Evolutionary conservation across 768 basidiomycete species (phyloP).

Genomic region (Suillus subalutaceus): DNA sequence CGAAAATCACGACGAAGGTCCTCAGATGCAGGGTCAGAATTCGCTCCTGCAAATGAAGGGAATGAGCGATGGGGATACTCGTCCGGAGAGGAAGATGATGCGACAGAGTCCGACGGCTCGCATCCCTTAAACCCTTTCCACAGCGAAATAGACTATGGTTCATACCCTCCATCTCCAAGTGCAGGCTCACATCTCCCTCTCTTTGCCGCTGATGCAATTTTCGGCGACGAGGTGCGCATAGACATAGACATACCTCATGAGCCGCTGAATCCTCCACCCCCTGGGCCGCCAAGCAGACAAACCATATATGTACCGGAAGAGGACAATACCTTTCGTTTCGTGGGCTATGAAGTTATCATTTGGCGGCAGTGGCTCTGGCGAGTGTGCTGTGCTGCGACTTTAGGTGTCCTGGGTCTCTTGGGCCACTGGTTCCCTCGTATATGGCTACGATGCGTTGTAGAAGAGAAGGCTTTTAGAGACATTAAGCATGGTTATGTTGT

Average conservation of each 20-base stretch:
- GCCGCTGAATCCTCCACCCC: conserved; percentile 67
- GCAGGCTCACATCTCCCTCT: conserved; percentile 60
- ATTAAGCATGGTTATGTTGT: conserved; percentile 75
- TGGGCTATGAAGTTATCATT: conserved; percentile 74
- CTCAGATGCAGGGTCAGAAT: conserved; percentile 62
- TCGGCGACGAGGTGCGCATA: conserved; percentile 81
- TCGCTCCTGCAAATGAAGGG: conserved; percentile 57
- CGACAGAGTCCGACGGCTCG: conserved; percentile 31
- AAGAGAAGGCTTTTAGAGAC: conserved; percentile 81
- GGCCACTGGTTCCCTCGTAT: conserved; percentile 93
- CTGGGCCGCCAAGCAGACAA: conserved; percentile 85
- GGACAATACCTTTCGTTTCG: conserved; percentile 83
- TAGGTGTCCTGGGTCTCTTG: conserved; percentile 76
- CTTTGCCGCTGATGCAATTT: conserved; percentile 74
- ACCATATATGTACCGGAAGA: conserved; percentile 87
- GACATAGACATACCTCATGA: conserved; percentile 75
- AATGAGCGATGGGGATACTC: conserved; percentile 92
- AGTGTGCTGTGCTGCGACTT: conserved; percentile 61
- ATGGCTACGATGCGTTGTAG: conserved; percentile 88
- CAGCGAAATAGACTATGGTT: conserved; percentile 72
- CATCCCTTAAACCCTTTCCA: conserved; percentile 33
- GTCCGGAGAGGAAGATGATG: conserved; percentile 78
- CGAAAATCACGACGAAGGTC: conserved; percentile 53
- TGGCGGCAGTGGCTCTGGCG: conserved; percentile 76
- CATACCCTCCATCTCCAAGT: conserved; percentile 65